Percentiles rank a stretch among this genome's conserved stretches.
Conservation (phyloP, 352 stramenopile genomes). For the Phytopythium delawarense region DNA sequence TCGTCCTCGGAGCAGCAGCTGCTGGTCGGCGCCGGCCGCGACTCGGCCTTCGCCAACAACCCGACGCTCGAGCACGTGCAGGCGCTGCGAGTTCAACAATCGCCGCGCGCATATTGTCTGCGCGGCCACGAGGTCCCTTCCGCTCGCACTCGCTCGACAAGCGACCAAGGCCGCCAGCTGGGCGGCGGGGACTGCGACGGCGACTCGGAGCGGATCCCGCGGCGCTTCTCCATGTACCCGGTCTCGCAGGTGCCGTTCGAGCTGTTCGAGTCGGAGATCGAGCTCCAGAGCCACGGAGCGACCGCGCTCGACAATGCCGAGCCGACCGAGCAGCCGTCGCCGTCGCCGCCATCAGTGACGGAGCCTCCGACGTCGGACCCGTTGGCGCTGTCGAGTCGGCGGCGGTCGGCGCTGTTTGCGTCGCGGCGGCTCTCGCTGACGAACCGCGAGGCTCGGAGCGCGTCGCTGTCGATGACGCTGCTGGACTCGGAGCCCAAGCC, state of each 20-base stretch:
- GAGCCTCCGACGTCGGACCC: constrained; percentile 4
- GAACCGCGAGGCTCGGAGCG: constrained; percentile 1
- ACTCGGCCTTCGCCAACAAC: constrained; percentile 41
- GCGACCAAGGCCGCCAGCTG: neutral
- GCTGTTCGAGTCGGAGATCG: constrained; percentile 73
- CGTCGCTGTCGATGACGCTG: constrained; percentile 4
- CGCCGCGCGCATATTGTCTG: constrained; percentile 46
- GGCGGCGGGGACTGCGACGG: neutral
- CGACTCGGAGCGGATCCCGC: neutral
- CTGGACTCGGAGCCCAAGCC: constrained; percentile 28
- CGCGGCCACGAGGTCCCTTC: neutral
- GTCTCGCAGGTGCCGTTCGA: constrained; percentile 74
- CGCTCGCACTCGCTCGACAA: neutral
- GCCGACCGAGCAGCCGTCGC: neutral
- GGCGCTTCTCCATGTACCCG: constrained; percentile 56
- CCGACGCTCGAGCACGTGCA: constrained; percentile 48
- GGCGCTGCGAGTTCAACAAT: constrained; percentile 30
- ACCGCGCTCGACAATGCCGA: constrained; percentile 10
- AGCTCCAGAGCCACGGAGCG: constrained; percentile 50
- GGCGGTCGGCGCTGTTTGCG: constrained; percentile 38
- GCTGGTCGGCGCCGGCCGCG: constrained; percentile 48
- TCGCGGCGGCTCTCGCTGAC: constrained; percentile 42
- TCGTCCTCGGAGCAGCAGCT: constrained; percentile 32
- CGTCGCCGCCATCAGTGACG: neutral
- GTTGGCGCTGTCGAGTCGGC: constrained; percentile 16